Percentiles rank a stretch among this genome's conserved stretches.
Evolutionary conservation across 108 stramenopile genomes (phyloP).

Genomic region (Skeletonema menzelii): DNA sequence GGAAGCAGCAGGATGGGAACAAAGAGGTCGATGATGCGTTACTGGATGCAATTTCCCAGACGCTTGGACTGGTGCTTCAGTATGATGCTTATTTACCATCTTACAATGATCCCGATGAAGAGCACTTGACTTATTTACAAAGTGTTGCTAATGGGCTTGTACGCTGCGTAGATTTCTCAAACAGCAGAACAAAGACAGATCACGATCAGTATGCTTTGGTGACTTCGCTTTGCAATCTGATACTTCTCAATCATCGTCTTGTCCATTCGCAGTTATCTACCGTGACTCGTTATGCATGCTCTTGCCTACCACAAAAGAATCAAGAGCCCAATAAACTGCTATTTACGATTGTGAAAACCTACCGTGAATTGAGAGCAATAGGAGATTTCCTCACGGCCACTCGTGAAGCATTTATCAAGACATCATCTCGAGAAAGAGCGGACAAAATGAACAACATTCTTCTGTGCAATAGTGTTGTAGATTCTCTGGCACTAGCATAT

Average conservation of each 20-base stretch:
- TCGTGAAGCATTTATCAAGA: constrained; percentile 13
- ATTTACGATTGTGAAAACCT: constrained; percentile 46
- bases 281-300: constrained; percentile 30
- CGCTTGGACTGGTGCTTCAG: constrained; percentile 46
- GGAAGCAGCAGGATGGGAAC: not conserved
- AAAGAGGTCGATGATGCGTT: not conserved
- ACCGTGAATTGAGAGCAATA: constrained; percentile 55
- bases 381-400: constrained; percentile 43
- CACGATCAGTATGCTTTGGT: not conserved
- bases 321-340: constrained; percentile 27
- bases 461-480: not conserved
- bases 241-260: constrained; percentile 55
- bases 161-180: not conserved
- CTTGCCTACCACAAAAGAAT: not conserved
- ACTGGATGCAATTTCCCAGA: constrained; percentile 28
- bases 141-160: constrained; percentile 23
- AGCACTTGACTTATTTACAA: constrained; percentile 50
- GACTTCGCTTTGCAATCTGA: constrained; percentile 19
- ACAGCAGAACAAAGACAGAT: not conserved
- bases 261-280: constrained; percentile 38
- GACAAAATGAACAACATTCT: constrained; percentile 4
- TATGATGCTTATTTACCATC: constrained; percentile 74
- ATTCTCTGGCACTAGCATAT: constrained; percentile 19
- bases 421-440: not conserved
- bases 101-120: constrained; percentile 50